phyloP scores from a whole-genome alignment of 2,329 filamentous ascomycete species.

The Helicocarpus griseus region DNA sequence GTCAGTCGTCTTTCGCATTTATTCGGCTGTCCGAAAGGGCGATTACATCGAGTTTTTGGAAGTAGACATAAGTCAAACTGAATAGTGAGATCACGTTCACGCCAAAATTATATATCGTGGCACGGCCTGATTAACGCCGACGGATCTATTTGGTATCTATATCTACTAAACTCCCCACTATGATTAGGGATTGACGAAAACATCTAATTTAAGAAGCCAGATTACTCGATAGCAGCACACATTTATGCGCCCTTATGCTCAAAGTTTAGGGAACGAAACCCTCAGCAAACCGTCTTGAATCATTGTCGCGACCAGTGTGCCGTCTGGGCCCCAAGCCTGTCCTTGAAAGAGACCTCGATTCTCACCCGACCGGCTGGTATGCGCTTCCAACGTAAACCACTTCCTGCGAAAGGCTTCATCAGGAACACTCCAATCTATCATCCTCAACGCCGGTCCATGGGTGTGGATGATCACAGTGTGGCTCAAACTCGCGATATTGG shows the following conservation, averaged over 20 bases:
- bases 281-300: constrained; percentile 33
- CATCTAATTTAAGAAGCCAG: background rate
- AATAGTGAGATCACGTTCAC: too few relatives aligned
- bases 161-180: too few relatives aligned
- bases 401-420: constrained; percentile 19
- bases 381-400: constrained; percentile 43
- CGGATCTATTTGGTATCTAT: too few relatives aligned
- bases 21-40: too few relatives aligned
- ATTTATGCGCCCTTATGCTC: background rate
- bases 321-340: constrained; percentile 35
- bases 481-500: constrained; percentile 38
- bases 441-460: constrained; percentile 29
- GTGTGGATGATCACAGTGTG: constrained; percentile 42
- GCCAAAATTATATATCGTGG: too few relatives aligned
- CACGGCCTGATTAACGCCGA: too few relatives aligned
- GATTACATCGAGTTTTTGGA: too few relatives aligned
- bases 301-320: constrained; percentile 37
- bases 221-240: background rate
- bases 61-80: too few relatives aligned
- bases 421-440: constrained; percentile 28
- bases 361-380: constrained; percentile 34
- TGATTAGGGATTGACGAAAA: too few relatives aligned
- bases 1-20: too few relatives aligned
- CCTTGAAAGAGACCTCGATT: constrained; percentile 41
- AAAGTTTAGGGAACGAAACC: background rate